Evolutionary conservation across 306 rosid species (phyloP).

Genomic region (Arachis hypogaea): DNA sequence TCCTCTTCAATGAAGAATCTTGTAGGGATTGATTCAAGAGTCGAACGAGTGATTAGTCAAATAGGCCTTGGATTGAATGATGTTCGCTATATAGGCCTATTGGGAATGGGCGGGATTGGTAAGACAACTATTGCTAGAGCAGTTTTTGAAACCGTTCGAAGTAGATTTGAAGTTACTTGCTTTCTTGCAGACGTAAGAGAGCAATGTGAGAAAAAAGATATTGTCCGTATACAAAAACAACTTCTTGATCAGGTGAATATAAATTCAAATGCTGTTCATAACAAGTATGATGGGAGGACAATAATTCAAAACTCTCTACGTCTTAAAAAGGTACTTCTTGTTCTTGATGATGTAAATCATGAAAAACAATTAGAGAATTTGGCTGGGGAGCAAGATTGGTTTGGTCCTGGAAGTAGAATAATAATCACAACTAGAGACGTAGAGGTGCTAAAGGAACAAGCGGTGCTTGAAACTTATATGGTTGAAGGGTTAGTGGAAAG

Average conservation of each 20-base stretch:
- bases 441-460: not conserved
- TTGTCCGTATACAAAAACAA: constrained; percentile 21
- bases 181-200: constrained; percentile 24
- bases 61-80: constrained; percentile 16
- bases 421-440: constrained; percentile 26
- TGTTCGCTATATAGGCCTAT: constrained; percentile 35
- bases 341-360: constrained; percentile 12
- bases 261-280: not conserved
- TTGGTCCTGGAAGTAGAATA: constrained; percentile 28
- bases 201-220: not conserved
- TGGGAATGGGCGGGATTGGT: constrained; percentile 40
- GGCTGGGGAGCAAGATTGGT: not conserved
- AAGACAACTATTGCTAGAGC: constrained; percentile 35
- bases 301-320: not conserved
- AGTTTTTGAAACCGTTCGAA: constrained; percentile 1
- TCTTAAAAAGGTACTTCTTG: not conserved
- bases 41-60: constrained; percentile 5
- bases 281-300: not conserved
- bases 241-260: not conserved
- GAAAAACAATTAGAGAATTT: not conserved
- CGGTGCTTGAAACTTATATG: not conserved
- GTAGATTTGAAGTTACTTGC: constrained; percentile 6
- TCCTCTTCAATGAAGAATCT: constrained; percentile 16
- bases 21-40: constrained; percentile 28
- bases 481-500: not conserved